phyloP scores from a whole-genome alignment of 2,329 filamentous ascomycete genomes.

The Pyricularia grisea region DNA sequence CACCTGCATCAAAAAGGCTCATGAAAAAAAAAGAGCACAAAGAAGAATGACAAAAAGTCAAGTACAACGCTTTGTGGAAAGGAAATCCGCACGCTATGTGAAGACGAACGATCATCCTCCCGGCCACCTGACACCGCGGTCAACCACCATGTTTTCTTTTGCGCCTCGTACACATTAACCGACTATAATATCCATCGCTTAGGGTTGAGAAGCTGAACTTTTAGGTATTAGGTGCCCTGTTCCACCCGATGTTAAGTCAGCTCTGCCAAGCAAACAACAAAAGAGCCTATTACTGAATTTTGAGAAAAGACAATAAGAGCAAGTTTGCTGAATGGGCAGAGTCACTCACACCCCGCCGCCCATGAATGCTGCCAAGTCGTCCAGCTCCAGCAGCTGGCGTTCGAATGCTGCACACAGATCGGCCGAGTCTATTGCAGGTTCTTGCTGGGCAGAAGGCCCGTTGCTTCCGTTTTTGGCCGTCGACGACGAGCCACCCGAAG shows the following conservation, averaged over 20 bases:
- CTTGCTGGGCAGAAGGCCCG: neutral
- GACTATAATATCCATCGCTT: neutral
- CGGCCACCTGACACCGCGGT: neutral
- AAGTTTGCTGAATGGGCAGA: neutral
- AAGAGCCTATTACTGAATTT: neutral
- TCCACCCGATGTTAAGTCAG: neutral
- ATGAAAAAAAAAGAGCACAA: neutral
- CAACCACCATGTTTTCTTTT: neutral
- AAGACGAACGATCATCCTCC: neutral
- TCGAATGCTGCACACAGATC: conserved; percentile 48
- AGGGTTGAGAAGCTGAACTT: neutral
- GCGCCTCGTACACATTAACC: neutral
- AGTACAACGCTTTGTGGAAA: neutral
- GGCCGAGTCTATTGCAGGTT: conserved; percentile 18
- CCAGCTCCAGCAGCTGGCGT: conserved; percentile 48
- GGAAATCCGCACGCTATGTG: neutral
- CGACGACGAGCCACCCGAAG: neutral
- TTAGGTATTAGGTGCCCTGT: neutral
- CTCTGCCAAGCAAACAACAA: neutral
- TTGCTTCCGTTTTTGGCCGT: neutral
- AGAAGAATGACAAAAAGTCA: neutral
- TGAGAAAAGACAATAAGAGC: neutral
- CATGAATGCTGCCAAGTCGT: conserved; percentile 54
- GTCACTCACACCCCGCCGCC: conserved; percentile 44
- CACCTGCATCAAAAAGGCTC: neutral